Evolutionary conservation across 352 stramenopile species (phyloP), one percentile per base, ranked within the genome.

Genomic region (Thalassiosira oceanica): DNA sequence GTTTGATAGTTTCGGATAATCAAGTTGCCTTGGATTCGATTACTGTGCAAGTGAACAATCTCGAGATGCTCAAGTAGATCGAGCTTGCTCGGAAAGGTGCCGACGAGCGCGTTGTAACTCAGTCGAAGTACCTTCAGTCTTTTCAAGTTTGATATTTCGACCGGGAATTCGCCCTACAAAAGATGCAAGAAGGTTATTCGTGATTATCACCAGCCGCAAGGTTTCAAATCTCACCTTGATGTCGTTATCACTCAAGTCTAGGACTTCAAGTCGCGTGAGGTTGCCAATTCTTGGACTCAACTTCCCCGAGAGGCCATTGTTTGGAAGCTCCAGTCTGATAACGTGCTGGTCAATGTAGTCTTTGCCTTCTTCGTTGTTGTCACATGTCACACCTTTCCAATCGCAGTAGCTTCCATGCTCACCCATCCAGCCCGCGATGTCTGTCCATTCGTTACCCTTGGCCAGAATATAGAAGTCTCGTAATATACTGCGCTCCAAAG

Each of bases 161-260:
- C n/a, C n/a, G n/a, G n/a, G n/a, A n/a, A n/a, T n/a, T n/a, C n/a
- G n/a, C n/a, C n/a, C n/a, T n/a, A n/a, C n/a, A n/a, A n/a, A n/a
- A n/a, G n/a, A n/a, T n/a, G n/a, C n/a, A n/a, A n/a, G n/a, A n/a
- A n/a, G n/a, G n/a, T n/a, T n/a, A n/a, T n/a, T n/a, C n/a, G n/a
- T n/a, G n/a, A n/a, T n/a, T n/a, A n/a, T n/a, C n/a, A n/a, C n/a
- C n/a, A n/a, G n/a, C n/a, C n/a, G n/a, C n/a, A n/a, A n/a, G n/a
- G n/a, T n/a, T n/a, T n/a, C n/a, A n/a, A n/a, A n/a, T n/a, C 44
- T 8, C 20, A 52, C 44, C 44, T 63, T 62, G 6, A 71, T 71
- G 21, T 71, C 41, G 50, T 71, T 66, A 27, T 71, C 56, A 51
- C 33, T 66, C 45, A 74, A 46, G 29, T 74, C 63, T 33, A 74